phyloP scores from a whole-genome alignment of 176 grass and related monocot genomes.

The Bromus sterilis region DNA sequence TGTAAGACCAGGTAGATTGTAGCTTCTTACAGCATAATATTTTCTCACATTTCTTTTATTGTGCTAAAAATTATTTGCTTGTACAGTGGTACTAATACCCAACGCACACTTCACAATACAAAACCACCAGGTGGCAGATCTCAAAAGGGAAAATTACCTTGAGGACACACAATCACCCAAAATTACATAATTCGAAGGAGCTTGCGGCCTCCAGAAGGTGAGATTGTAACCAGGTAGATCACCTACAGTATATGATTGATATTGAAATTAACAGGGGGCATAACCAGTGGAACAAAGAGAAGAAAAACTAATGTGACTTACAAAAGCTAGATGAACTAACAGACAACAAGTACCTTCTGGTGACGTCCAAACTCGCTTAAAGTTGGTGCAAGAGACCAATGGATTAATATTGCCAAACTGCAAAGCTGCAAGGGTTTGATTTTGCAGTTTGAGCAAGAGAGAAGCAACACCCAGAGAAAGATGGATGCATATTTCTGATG shows the following conservation, averaged over 20 bases:
- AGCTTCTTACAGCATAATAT: no score
- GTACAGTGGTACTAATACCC: neutral
- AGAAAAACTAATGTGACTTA: neutral
- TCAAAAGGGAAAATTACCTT: constrained; percentile 38
- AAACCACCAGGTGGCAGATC: neutral
- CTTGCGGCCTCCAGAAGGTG: constrained; percentile 94
- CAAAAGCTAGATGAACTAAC: neutral
- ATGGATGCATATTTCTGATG: constrained; percentile 82
- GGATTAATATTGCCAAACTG: constrained; percentile 90
- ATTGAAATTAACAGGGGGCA: constrained; percentile 8
- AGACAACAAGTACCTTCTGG: constrained; percentile 52
- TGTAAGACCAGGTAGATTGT: no score
- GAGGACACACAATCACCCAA: constrained; percentile 97
- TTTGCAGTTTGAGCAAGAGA: constrained; percentile 91
- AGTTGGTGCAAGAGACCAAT: constrained; percentile 85
- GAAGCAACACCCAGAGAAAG: constrained; percentile 86
- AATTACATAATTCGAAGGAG: constrained; percentile 94
- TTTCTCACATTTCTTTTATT: no score
- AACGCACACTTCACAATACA: neutral
- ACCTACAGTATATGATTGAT: constrained; percentile 35
- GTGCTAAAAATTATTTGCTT: no score
- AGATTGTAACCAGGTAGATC: constrained; percentile 77
- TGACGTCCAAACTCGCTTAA: constrained; percentile 81
- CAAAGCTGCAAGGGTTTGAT: constrained; percentile 78
- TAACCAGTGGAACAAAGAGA: neutral